phyloP scores from a whole-genome alignment of 805 yeast species.

The Wickerhamiella nectarea region DNA sequence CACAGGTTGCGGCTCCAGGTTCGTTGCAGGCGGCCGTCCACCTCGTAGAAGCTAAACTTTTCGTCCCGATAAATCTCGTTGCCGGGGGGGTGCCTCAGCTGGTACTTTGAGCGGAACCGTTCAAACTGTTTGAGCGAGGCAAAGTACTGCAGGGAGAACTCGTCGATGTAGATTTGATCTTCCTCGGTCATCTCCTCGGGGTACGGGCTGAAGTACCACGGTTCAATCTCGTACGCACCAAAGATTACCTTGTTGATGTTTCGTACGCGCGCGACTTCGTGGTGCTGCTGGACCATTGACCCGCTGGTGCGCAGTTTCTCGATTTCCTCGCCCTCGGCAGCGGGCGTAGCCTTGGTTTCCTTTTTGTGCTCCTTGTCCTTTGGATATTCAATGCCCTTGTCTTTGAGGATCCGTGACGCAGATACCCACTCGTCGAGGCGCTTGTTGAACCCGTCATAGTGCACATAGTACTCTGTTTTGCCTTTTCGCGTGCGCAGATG shows the following conservation, averaged over 20 bases:
- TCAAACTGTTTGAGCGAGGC: constrained; percentile 85
- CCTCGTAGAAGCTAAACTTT: constrained; percentile 86
- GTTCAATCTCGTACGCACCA: constrained; percentile 88
- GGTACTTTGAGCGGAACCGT: constrained; percentile 75
- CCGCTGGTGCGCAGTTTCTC: constrained; percentile 89
- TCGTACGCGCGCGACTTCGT: constrained; percentile 82
- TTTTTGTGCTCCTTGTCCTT: constrained; percentile 25
- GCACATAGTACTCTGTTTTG: constrained; percentile 74
- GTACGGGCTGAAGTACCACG: constrained; percentile 98
- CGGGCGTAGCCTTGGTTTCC: constrained; percentile 27
- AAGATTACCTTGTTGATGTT: constrained; percentile 65
- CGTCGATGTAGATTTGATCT: constrained; percentile 81
- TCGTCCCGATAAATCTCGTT: constrained; percentile 93
- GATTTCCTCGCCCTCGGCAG: constrained; percentile 82
- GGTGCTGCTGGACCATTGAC: constrained; percentile 83
- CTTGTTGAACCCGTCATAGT: constrained; percentile 86
- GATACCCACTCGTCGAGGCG: constrained; percentile 93
- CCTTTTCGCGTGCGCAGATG: constrained; percentile 65
- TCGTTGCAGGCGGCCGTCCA: constrained; percentile 90
- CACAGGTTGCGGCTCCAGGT: constrained; percentile 97
- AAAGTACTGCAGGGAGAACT: constrained; percentile 76
- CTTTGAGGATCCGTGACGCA: constrained; percentile 54
- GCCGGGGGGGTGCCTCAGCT: constrained; percentile 94
- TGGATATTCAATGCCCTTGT: constrained; percentile 60
- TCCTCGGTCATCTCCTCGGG: constrained; percentile 90